Evolutionary conservation across 2,329 filamentous ascomycete genomes (phyloP), one percentile per base, ranked within the genome.

Genomic region (Talaromyces amestolkiae): DNA sequence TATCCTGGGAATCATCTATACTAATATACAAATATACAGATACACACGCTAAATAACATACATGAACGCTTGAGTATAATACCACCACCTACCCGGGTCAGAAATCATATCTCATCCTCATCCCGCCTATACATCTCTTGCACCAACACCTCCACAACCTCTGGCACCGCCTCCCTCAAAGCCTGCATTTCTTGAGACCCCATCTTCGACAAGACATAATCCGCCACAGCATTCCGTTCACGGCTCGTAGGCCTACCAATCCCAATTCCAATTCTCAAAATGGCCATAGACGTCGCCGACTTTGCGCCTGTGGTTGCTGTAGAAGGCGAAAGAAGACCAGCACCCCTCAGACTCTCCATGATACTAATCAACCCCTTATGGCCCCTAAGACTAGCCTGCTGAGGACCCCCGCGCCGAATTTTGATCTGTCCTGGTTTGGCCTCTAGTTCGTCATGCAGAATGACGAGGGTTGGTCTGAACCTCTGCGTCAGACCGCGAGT

Each of bases 361-460:
- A 89, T 82, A 72, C 89, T 91, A 75, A 88, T 90, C 70, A 94
- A 75, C 1, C 91, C 91, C 70, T 92, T 92, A 76, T 94, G 91
- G 0, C 91, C 91, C 10, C 85, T 84, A 43, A 87, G 82, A 72
- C 89, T 92, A 27, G 74, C 72, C 63, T 83, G 77, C 61, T 77
- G 72, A 1, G 76, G 71, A 2, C 83, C 82, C 75, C 90, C 92
- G 27, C 83, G 82, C 64, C 85, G 85, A 6, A 91, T 81, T 58
- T 82, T 86, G 15, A 96, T 84, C 41, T 84, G 83, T 0, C 93
- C 93, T 1, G 93, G 73, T 2, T 84, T 80, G 49, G 86, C 83
- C 72, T 97, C 93, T 39, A 98, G 79, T 75, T 98, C 94, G 75
- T 98, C 94, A 76, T 98, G 93, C 22, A 98, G 81, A 13, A 98